A percentile compares a stretch with the other conserved stretches of the same genome.
Evolutionary conservation across 176 grass and related monocot species (phyloP).

Genomic region (Areca catechu): DNA sequence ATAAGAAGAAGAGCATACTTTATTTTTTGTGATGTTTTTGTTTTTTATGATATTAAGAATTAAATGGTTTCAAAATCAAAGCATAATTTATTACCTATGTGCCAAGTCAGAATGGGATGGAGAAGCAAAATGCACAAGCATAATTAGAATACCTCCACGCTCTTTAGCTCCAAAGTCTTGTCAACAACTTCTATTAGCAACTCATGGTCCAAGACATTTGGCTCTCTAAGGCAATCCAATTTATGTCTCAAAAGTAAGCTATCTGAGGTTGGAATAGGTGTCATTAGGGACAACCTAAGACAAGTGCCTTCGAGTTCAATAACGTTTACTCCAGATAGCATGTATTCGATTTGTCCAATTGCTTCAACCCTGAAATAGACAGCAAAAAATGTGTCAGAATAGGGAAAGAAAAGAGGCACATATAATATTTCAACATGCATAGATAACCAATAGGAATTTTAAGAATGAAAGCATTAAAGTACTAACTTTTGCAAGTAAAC

Average conservation of each 20-base stretch:
- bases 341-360: conserved; percentile 31
- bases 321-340: conserved; percentile 55
- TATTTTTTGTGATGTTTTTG: too few species aligned
- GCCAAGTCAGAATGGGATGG: too few species aligned
- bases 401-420: too few species aligned
- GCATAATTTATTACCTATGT: too few species aligned
- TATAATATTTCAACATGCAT: too few species aligned
- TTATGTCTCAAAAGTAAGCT: conserved; percentile 41
- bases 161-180: conserved; percentile 58
- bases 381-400: conserved; percentile 10
- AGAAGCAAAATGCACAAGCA: background rate
- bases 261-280: conserved; percentile 32
- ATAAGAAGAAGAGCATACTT: too few species aligned
- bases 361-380: conserved; percentile 42
- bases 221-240: conserved; percentile 40
- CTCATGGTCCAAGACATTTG: conserved; percentile 60
- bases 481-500: too few species aligned
- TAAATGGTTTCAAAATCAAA: too few species aligned
- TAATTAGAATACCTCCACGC: conserved; percentile 46
- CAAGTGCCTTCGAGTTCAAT: conserved; percentile 57
- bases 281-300: conserved; percentile 43
- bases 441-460: too few species aligned
- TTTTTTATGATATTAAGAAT: too few species aligned
- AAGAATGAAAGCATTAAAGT: too few species aligned
- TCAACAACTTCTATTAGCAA: conserved; percentile 64